These are phyloP conservation scores for Scedosporium dehoogii DNA, from an alignment of 2,329 filamentous ascomycete genomes.

Conservation along the genomic window DNA sequence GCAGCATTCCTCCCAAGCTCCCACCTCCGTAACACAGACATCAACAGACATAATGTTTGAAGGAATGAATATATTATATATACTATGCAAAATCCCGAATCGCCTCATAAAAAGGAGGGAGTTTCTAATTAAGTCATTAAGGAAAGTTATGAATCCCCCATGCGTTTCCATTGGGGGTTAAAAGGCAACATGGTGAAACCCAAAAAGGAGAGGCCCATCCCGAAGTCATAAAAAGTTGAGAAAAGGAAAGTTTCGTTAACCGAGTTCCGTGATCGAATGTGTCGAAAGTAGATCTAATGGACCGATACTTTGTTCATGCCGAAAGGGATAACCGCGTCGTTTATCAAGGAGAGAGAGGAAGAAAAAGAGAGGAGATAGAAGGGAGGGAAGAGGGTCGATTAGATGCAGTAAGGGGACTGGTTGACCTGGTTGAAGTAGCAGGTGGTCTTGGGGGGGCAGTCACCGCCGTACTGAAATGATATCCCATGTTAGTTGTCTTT, in stretches of 20 bases:
- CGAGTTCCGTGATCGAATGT: too few species aligned
- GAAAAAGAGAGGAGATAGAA: not conserved
- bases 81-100: not conserved
- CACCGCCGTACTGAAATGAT: conserved; percentile 19
- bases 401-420: conserved; percentile 27
- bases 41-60: too few species aligned
- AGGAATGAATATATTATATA: too few species aligned
- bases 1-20: too few species aligned
- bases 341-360: not conserved
- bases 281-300: not conserved
- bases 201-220: not conserved
- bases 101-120: not conserved
- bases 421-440: conserved; percentile 25
- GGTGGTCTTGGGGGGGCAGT: conserved; percentile 23
- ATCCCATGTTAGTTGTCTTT: not conserved
- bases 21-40: too few species aligned
- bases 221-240: not conserved
- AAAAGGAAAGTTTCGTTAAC: too few species aligned
- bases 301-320: not conserved
- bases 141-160: not conserved
- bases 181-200: not conserved
- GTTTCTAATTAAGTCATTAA: not conserved
- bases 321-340: not conserved
- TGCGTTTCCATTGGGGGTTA: too few species aligned
- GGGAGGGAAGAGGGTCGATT: not conserved